Evolutionary conservation across 768 basidiomycete species (phyloP), one percentile per base, ranked within the genome.

Genomic region (Mrakia blollopis): DNA sequence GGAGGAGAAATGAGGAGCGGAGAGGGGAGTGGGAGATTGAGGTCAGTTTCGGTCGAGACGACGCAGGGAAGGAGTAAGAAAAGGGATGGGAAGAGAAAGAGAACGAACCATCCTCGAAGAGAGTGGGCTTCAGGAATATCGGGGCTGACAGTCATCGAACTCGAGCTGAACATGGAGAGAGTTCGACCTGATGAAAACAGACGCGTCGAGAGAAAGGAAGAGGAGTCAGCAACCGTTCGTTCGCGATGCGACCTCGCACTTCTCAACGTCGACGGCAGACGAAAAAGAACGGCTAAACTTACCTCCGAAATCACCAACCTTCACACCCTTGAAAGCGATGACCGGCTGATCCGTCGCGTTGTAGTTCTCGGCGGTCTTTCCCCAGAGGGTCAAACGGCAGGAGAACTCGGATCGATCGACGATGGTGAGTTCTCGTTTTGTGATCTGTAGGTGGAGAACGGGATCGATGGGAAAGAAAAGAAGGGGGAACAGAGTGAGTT

Each of bases 261-360:
- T 37, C 23, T 0, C 21, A 21, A 32, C 35, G 21, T 35, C 62
- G 30, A 63, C 18, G 23, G 6, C 2, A 16, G 11, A n/a, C 23
- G 18, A 21, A 7, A n/a, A 70, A n/a, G 57, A 23, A 30, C 62
- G 37, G 74, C 76, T 44, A 13, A 3, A 14, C 85, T 70, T 80
- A 89, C 93, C 93, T 81, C 91, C 90, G 83, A 91, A 99, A 79
- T 98, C 96, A 37, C 93, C 90, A 57, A 98, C 92, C 83, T 91
- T 93, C 79, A 93, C 92, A 32, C 92, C 91, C 84, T 95, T 97
- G 87, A 95, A 92, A 6, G 96, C 96, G 79, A 95, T 87, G 41
- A 98, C 89, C 13, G 92, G 89, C 70, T 87, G 82, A 69, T 86
- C 86, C 16, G 87, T 85, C 28, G 85, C 85, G 0, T 79, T 77